phyloP scores from a whole-genome alignment of 1,139 yeast genomes.

The Geotrichum histeridarum region DNA sequence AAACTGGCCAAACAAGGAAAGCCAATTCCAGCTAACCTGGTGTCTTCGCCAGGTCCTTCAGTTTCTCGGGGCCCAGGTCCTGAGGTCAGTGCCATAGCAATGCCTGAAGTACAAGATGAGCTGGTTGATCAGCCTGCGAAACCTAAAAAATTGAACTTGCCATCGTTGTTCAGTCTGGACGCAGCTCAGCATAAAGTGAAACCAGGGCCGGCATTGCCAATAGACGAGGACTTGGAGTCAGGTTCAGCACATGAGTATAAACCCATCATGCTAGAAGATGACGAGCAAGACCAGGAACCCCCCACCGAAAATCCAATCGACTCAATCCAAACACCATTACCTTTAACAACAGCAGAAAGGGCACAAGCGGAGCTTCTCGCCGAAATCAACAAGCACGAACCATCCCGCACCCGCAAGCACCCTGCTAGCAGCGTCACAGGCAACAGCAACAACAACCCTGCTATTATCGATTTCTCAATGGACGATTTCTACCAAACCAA shows the following conservation, averaged over 20 bases:
- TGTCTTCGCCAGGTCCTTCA: background rate
- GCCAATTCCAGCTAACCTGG: background rate
- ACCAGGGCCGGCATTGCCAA: conserved; percentile 16
- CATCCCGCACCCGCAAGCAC: conserved; percentile 13
- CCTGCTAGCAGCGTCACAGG: background rate
- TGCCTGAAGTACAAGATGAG: background rate
- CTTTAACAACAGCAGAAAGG: no score
- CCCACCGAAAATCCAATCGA: background rate
- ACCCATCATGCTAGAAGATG: conserved; percentile 20
- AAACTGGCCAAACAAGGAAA: conserved; percentile 14
- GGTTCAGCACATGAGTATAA: conserved; percentile 10
- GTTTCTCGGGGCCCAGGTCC: background rate
- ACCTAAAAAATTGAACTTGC: conserved; percentile 3
- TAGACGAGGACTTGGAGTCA: conserved; percentile 12
- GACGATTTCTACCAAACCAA: conserved; percentile 31
- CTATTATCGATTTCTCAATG: conserved; percentile 31
- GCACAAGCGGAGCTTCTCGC: background rate
- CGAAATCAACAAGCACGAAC: conserved; percentile 13
- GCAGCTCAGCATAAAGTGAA: background rate
- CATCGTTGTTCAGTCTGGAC: conserved; percentile 11
- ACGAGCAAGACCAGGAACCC: background rate
- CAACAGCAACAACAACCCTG: background rate
- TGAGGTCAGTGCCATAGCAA: background rate
- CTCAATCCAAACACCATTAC: no score
- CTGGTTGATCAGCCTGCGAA: background rate